These are phyloP conservation scores for Vanilla planifolia DNA, from an alignment of 106 monocot genomes.

Conservation along the genomic window DNA sequence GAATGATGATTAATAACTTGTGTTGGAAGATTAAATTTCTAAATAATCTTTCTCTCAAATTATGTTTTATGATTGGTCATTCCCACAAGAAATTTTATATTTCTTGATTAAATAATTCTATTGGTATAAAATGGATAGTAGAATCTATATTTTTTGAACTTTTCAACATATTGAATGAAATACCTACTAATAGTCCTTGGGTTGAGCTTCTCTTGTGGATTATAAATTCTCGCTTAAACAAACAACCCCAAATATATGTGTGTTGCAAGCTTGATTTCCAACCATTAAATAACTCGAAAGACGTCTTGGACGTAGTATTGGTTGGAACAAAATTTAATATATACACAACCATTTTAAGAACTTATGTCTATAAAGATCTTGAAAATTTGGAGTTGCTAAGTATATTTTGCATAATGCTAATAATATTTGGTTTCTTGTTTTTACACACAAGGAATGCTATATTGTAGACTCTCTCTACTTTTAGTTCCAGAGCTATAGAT, in stretches of 20 bases:
- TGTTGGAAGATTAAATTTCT: not conserved
- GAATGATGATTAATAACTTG: not conserved
- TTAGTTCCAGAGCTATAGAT: too few relatives aligned
- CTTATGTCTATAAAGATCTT: too few relatives aligned
- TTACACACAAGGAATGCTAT: too few relatives aligned
- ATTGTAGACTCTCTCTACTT: too few relatives aligned
- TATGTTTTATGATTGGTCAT: not conserved
- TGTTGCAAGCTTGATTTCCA: not conserved
- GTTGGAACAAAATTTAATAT: too few relatives aligned
- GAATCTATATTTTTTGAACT: not conserved
- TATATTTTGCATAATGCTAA: not conserved
- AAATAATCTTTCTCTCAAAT: not conserved
- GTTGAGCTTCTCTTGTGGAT: not conserved
- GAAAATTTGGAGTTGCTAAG: not conserved
- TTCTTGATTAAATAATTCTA: not conserved
- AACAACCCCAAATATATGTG: not conserved
- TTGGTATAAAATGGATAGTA: not conserved
- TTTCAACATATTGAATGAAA: conserved; percentile 4
- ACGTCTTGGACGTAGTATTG: not conserved
- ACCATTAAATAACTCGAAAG: not conserved
- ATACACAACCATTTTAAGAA: too few relatives aligned
- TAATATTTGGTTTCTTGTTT: not conserved
- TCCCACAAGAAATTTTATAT: not conserved
- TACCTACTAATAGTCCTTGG: not conserved
- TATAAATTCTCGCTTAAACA: not conserved